Evolutionary conservation across 257 asterid species (phyloP), one percentile per base, ranked within the genome.

Genomic region (Gynochthodes officinalis): DNA sequence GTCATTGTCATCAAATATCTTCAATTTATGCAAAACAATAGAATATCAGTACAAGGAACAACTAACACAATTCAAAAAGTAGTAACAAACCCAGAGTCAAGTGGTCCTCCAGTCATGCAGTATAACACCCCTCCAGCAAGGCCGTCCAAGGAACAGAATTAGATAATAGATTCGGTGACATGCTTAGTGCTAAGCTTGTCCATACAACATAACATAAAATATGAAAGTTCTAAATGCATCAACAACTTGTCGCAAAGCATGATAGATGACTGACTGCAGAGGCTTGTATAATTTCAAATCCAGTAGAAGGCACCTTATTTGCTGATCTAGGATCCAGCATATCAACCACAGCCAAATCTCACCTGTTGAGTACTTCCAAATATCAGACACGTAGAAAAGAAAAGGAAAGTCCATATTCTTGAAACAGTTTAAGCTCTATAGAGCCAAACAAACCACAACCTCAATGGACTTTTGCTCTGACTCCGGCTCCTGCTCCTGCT

Each of bases 381-480:
- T 75, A 73, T 40, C 15, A 71, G 50, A 62, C 40, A 42, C 2
- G 57, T n/a, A 23, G 33, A 10, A 33, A 10, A 63, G 48, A 48
- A 68, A 37, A 60, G 40, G 25, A 14, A 16, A 8, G 43, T 28
- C 16, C 35, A 49, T 0, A 58, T 2, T 37, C 52, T 30, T 25
- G 27, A 2, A 44, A 66, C 25, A 55, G 23, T 39, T 60, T 6
- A 55, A 21, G 30, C 13, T 4, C 2, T 19, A 35, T 21, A 40
- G 21, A 19, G 37, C 55, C 40, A 30, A 74, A 55, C 43, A 72
- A 13, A 72, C 30, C 10, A 74, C 55, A 67, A 94, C 97, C 96
- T 84, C 76, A 96, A 88, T 40, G 76, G 83, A 71, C 90, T 90
- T 85, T 88, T 83, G 89, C 98, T 90, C 32, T 82, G 69, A 68